Evolutionary conservation across 192 early-diverging fungal species (phyloP), one percentile per base, ranked within the genome.

Genomic region (Mortierella antarctica): DNA sequence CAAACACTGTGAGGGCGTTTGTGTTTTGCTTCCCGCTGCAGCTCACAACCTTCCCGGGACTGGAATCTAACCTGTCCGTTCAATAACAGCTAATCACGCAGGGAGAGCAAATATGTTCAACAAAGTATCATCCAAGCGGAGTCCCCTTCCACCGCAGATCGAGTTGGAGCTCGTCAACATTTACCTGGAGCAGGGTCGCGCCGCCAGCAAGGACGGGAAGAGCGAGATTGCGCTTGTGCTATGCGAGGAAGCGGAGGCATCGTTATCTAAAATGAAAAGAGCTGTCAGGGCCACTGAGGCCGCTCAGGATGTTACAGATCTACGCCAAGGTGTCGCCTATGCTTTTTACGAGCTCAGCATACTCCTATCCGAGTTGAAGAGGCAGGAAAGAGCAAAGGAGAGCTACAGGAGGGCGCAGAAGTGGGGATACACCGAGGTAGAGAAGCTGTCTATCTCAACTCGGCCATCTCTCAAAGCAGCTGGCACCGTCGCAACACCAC

Each of bases 401-500:
- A 70, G 59, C 41, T 61, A 70, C 59, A 70, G 45, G 68, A 70
- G 62, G 57, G 68, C 68, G 46, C 58, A 70, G 39, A 46, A 70
- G 23, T 70, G 68, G 68, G 68, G 68, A 53, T 62, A 70, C 50
- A 17, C 48, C 40, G 41, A 61, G 50, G 50, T 45, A 18, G 58
- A 58, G 57, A 62, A 61, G 40, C 54, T 54, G 39, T 62, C 58
- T 46, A 53, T 59, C 49, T 62, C 58, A 10, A 14, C 58, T 62
- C 44, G 52, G 52, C 65, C 54, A 39, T 67, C 65, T 54, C 55
- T 67, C 57, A 21, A 55, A 55, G 42, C 54, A 47, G 42, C 55
- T 23, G 55, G 15, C 57, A 48, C 55, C 55, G 23, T 57, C 20
- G 18, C 65, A 45, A 57, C 20, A 45, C 52, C 56, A 44, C 65